These are phyloP conservation scores for Sequoia sempervirens DNA, from an alignment of 75 land plant species.

Conservation along the genomic window DNA sequence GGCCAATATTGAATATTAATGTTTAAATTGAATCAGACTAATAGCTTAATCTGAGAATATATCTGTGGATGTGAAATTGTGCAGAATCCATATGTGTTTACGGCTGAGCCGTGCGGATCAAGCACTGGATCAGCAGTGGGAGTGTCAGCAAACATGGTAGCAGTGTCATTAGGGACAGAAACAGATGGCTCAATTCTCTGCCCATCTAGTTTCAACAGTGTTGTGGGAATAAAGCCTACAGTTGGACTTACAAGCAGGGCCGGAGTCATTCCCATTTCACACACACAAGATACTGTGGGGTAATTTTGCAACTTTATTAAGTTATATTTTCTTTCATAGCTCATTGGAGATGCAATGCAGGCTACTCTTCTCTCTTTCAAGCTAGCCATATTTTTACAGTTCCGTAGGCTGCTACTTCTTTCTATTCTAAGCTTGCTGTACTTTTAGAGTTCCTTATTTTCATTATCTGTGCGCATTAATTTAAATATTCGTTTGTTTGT, in stretches of 20 bases:
- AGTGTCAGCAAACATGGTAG: slow-evolving; percentile 56
- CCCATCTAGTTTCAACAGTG: slow-evolving; percentile 39
- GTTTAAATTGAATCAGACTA: background rate
- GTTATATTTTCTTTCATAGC: background rate
- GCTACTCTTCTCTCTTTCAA: no score
- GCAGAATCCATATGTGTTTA: slow-evolving; percentile 52
- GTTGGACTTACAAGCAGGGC: slow-evolving; percentile 68
- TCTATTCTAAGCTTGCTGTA: no score
- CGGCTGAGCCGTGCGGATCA: slow-evolving; percentile 37
- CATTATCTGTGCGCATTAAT: no score
- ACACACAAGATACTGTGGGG: slow-evolving; percentile 57
- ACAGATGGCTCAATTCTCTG: slow-evolving; percentile 55
- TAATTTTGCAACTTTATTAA: slow-evolving; percentile 9
- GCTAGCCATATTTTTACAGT: no score
- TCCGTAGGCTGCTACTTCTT: no score
- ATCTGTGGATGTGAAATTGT: background rate
- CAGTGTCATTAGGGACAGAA: slow-evolving; percentile 50
- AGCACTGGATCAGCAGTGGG: slow-evolving; percentile 61
- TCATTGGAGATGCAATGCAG: background rate
- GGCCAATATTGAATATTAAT: background rate
- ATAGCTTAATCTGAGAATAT: background rate
- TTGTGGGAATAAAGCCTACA: slow-evolving; percentile 69
- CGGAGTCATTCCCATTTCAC: slow-evolving; percentile 55
- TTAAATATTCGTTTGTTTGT: no score
- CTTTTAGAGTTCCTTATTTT: no score